Evolutionary conservation across 805 yeast genomes (phyloP).

Genomic region (Candida ipomoeae): DNA sequence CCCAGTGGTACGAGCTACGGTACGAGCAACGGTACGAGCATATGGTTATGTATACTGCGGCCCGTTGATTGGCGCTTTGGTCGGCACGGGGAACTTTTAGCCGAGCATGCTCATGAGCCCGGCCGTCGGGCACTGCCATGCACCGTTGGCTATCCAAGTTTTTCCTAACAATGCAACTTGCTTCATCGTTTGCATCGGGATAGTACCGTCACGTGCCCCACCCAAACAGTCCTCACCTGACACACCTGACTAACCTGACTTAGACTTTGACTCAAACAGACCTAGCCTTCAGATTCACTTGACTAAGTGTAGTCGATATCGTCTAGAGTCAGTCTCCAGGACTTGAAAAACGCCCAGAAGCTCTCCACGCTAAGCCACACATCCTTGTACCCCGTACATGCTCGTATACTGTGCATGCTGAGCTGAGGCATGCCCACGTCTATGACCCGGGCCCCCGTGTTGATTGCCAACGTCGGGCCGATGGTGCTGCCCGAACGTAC

Average conservation of each 20-base stretch:
- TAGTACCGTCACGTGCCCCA: background rate
- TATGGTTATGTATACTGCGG: no score
- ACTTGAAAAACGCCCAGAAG: conserved; percentile 28
- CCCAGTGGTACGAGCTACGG: no score
- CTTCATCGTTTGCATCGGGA: background rate
- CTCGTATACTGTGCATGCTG: conserved; percentile 41
- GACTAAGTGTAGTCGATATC: conserved; percentile 9
- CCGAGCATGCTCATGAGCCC: no score
- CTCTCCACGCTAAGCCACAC: conserved; percentile 35
- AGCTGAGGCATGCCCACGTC: conserved; percentile 43
- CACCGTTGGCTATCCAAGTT: background rate
- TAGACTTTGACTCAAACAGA: no score
- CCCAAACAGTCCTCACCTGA: background rate
- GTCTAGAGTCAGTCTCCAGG: conserved; percentile 21
- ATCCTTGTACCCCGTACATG: conserved; percentile 36
- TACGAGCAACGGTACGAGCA: no score
- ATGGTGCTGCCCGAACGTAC: conserved; percentile 41
- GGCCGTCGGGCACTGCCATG: no score
- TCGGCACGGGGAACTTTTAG: no score
- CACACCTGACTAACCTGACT: no score
- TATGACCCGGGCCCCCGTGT: conserved; percentile 34
- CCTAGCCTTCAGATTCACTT: background rate
- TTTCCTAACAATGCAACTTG: background rate
- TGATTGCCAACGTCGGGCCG: conserved; percentile 37
- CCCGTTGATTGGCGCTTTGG: no score